These are phyloP conservation scores for Metschnikowia amazonensis DNA, from an alignment of 805 yeast genomes.

Conservation along the genomic window DNA sequence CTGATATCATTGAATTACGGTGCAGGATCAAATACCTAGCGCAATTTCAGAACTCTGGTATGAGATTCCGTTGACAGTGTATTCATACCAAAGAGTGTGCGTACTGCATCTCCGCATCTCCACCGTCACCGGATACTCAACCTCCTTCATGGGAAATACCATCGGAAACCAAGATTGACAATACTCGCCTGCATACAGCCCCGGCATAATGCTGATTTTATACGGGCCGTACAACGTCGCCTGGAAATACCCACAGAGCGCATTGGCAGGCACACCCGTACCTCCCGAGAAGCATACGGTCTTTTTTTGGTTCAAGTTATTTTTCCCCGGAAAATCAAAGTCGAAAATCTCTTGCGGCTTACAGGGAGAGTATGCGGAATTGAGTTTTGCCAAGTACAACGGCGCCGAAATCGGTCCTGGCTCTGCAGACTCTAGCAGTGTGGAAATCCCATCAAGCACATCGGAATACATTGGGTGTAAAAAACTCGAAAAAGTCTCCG, in stretches of 20 bases:
- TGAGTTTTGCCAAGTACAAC: constrained; percentile 20
- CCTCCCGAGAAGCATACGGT: constrained; percentile 33
- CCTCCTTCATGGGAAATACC: constrained; percentile 27
- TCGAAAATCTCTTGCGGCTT: constrained; percentile 56
- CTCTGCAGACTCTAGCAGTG: not conserved
- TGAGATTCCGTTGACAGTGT: constrained; percentile 10
- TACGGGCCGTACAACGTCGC: constrained; percentile 63
- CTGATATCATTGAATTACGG: no score
- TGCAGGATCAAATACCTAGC: no score
- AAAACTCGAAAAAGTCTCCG: constrained; percentile 49
- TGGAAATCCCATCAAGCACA: constrained; percentile 28
- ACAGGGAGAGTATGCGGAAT: constrained; percentile 21
- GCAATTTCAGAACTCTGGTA: not conserved
- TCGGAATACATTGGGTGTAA: constrained; percentile 68
- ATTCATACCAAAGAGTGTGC: constrained; percentile 11
- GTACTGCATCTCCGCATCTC: constrained; percentile 11
- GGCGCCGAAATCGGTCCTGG: not conserved
- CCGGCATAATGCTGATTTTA: constrained; percentile 41
- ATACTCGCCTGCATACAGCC: constrained; percentile 13
- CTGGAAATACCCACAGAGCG: constrained; percentile 71
- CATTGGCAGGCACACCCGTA: constrained; percentile 40
- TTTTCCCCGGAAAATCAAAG: constrained; percentile 49
- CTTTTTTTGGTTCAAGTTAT: constrained; percentile 21
- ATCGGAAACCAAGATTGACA: constrained; percentile 41
- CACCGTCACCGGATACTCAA: constrained; percentile 6